Conservation (phyloP, 257 asterid species). For the Solanum virginianum region DNA sequence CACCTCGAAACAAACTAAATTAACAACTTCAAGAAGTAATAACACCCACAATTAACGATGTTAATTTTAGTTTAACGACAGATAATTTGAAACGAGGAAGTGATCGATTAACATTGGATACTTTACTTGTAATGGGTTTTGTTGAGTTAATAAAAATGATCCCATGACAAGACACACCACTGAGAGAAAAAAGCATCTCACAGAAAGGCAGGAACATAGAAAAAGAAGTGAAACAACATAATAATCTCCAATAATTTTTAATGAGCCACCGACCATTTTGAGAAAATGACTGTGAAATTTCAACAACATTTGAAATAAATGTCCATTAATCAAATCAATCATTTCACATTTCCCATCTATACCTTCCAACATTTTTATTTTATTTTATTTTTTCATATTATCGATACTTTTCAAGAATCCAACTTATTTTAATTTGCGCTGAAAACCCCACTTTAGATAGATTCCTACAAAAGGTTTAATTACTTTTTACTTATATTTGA, state of each 20-base stretch:
- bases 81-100: background rate
- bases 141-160: background rate
- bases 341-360: background rate
- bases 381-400: background rate
- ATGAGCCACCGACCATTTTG: background rate
- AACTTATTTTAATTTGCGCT: background rate
- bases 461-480: no score
- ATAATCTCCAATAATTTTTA: background rate
- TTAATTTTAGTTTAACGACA: no score
- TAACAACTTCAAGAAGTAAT: background rate
- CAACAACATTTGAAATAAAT: background rate
- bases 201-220: background rate
- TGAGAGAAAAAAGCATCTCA: background rate
- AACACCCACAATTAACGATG: background rate
- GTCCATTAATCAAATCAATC: background rate
- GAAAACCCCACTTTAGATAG: background rate
- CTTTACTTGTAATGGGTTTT: background rate
- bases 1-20: background rate
- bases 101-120: background rate
- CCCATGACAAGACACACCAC: background rate
- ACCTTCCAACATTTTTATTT: background rate
- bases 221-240: background rate
- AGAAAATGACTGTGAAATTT: background rate
- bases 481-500: no score
- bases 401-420: background rate